Conservation (phyloP, 2,329 filamentous ascomycete species). For the Colletotrichum lindemuthianum region DNA sequence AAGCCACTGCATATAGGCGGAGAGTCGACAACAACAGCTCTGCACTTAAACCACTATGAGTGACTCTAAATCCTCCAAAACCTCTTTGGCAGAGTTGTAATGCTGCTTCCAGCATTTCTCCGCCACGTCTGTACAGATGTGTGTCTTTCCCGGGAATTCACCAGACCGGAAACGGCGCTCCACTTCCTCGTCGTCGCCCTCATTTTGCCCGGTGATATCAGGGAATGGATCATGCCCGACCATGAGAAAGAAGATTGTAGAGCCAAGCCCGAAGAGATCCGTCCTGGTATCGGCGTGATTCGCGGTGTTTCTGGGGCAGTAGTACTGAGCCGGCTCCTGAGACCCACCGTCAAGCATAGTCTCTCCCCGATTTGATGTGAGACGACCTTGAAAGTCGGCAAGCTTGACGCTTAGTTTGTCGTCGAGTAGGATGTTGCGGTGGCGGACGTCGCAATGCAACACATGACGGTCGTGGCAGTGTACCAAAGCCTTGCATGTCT, state of each 20-base stretch:
- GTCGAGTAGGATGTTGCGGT: no score
- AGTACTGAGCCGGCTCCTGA: constrained; percentile 30
- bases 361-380: constrained; percentile 31
- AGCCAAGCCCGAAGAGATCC: constrained; percentile 39
- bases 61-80: constrained; percentile 5
- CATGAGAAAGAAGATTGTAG: constrained; percentile 38
- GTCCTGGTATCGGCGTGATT: constrained; percentile 30
- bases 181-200: constrained; percentile 14
- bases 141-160: background rate
- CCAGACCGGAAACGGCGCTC: background rate
- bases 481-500: no score
- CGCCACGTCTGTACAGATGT: constrained; percentile 9
- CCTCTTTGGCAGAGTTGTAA: constrained; percentile 15
- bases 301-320: constrained; percentile 32
- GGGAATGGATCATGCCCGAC: constrained; percentile 35
- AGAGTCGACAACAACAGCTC: no score
- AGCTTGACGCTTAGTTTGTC: constrained; percentile 22
- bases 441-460: no score
- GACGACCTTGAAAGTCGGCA: constrained; percentile 35
- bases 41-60: no score
- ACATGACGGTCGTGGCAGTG: no score
- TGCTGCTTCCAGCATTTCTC: constrained; percentile 24
- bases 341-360: constrained; percentile 28
- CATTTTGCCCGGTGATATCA: constrained; percentile 36
- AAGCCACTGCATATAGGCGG: no score